Base-by-base conservation (phyloP, 2,329 filamentous ascomycete genomes). In the Coniella lustricola region DNA sequence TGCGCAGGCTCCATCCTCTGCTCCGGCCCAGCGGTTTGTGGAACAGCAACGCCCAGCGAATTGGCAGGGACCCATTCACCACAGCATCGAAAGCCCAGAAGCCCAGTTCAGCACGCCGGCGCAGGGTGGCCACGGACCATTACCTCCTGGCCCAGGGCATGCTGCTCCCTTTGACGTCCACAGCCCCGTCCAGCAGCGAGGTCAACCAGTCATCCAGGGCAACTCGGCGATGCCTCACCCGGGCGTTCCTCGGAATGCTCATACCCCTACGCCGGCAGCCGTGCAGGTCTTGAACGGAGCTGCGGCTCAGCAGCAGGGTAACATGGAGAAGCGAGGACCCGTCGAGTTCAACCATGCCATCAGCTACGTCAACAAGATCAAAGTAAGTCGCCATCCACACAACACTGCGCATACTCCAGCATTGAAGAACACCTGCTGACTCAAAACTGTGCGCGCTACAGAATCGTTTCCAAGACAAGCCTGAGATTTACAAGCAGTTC, bases 301-400 rank as follows among this genome's bases (percentile, higher is more conserved):
- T 52, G 76, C 74, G 18, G 69, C 73, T 57, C 70, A 79, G 67
- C 67, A 84, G 18, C 47, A 50, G 34, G 49, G 77, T 65, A 69
- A 77, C 67, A 69, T 87, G 63, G 90, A 94, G 9, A 94, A 93
- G 62, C 82, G 90, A 48, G 91, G 90, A 0, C 93, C 93, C 1
- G 93, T 98, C 16, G 93, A 98, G 63, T 98, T 98, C 67, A 98
- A 98, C 64, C 93, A 98, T 68, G 93, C 93, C 0, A 98, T 98
- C 55, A 97, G 90, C 65, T 98, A 98, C 61, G 93, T 98, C 47
- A 98, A 98, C 64, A 98, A 98, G 71, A 98, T 98, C 61, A 98
- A 98, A 84, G 90, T 93, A 70, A 65, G 77, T 59, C 3, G 8
- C 8, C 16, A 7, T 5, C n/a, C n/a, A n/a, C n/a, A n/a, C n/a